Conservation (phyloP, 495 filamentous ascomycete genomes). For the Neurospora pannonica region DNA sequence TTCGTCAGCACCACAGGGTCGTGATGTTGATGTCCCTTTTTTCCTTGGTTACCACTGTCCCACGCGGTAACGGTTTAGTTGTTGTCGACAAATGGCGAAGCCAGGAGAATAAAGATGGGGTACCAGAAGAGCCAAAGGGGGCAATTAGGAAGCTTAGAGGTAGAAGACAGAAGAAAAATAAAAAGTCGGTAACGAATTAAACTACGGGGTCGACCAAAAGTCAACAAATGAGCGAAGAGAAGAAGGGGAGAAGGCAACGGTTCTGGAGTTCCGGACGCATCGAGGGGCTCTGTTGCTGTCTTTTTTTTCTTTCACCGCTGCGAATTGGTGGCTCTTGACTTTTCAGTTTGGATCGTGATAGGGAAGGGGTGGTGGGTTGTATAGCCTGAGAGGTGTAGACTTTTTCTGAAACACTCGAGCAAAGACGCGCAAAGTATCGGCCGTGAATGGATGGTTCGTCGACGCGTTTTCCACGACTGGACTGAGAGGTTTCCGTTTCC, state of each 20-base stretch:
- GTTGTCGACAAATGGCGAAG: neutral
- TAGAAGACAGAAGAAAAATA: conserved; percentile 9
- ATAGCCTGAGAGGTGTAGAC: conserved; percentile 1
- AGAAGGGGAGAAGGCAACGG: conserved; percentile 18
- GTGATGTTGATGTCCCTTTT: neutral
- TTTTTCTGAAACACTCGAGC: neutral
- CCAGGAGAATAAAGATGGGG: neutral
- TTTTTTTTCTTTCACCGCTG: neutral
- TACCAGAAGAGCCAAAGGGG: neutral
- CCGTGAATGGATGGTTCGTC: neutral
- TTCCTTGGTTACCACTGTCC: neutral
- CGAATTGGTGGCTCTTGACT: neutral
- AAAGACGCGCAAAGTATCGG: neutral
- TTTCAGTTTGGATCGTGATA: conserved; percentile 2
- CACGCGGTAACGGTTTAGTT: neutral
- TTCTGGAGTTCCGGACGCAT: conserved; percentile 18
- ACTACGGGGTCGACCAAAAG: neutral
- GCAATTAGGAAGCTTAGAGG: neutral
- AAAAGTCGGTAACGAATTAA: conserved; percentile 20
- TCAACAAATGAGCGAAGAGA: conserved; percentile 21
- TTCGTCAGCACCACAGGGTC: conserved; percentile 7
- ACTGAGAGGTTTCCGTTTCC: neutral
- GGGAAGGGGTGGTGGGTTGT: conserved; percentile 5
- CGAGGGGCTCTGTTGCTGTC: conserved; percentile 11
- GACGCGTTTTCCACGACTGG: neutral